Conservation (phyloP, 1,284 basidiomycete genomes). For the Marasmius tenuissimus region DNA sequence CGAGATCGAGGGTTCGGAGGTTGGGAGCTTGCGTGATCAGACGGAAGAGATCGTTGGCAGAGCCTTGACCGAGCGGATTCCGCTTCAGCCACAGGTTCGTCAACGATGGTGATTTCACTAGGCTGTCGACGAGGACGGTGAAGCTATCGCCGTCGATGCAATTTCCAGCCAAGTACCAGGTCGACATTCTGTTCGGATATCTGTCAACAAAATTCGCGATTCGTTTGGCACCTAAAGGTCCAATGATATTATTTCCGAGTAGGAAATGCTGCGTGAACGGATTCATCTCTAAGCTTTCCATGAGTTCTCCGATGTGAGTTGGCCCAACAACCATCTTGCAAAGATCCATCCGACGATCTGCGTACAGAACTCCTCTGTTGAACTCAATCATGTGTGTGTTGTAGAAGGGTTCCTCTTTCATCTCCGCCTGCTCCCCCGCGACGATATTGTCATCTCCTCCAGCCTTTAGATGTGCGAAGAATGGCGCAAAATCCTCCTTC, state of each 20-base stretch:
- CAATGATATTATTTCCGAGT: slow-evolving; percentile 21
- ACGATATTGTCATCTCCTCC: slow-evolving; percentile 2
- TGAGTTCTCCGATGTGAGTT: slow-evolving; percentile 18
- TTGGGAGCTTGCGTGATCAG: slow-evolving; percentile 15
- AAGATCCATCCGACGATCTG: slow-evolving; percentile 18
- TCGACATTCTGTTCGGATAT: slow-evolving; percentile 17
- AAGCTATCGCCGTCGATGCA: slow-evolving; percentile 15
- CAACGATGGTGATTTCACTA: slow-evolving; percentile 14
- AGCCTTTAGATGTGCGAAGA: slow-evolving; percentile 6
- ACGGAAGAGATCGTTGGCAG: slow-evolving; percentile 12
- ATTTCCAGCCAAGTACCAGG: slow-evolving; percentile 20
- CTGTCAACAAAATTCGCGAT: slow-evolving; percentile 17
- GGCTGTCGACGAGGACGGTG: slow-evolving; percentile 14
- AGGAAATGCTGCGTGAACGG: slow-evolving; percentile 17
- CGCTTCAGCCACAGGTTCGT: slow-evolving; percentile 21
- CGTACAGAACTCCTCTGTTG: slow-evolving; percentile 19
- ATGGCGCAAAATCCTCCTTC: slow-evolving; percentile 15
- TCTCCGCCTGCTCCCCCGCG: slow-evolving; percentile 4
- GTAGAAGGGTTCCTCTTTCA: slow-evolving; percentile 13
- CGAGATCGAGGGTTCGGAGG: slow-evolving; percentile 17
- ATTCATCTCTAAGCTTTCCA: slow-evolving; percentile 17
- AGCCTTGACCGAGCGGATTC: slow-evolving; percentile 16
- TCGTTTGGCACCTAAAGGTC: slow-evolving; percentile 15
- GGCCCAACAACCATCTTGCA: slow-evolving; percentile 23
- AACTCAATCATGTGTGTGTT: slow-evolving; percentile 20